These are phyloP conservation scores for Neospora caninum DNA, from an alignment of 169 alveolate genomes.

Conservation along the genomic window DNA sequence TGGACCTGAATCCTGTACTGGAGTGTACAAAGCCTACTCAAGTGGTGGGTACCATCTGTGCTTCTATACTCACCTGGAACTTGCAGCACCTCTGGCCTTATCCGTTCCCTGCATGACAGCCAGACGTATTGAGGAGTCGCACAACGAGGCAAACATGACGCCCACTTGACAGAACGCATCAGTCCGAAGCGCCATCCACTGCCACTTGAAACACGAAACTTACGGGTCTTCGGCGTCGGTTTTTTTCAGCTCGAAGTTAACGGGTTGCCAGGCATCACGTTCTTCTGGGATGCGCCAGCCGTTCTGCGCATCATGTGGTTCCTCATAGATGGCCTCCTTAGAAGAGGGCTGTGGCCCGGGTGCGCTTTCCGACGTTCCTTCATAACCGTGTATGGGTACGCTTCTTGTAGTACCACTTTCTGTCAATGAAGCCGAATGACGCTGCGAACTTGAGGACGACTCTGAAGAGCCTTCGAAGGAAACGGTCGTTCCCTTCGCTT, in stretches of 20 bases:
- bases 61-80: too few species aligned
- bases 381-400: background rate
- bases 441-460: background rate
- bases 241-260: background rate
- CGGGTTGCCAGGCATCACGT: constrained; percentile 10
- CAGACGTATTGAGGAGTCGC: too few species aligned
- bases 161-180: too few species aligned
- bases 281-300: background rate
- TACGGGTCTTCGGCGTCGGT: background rate
- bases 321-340: background rate
- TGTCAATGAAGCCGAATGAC: background rate
- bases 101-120: too few species aligned
- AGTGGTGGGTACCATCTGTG: too few species aligned
- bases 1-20: background rate
- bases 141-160: too few species aligned
- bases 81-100: too few species aligned
- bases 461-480: background rate
- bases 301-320: background rate
- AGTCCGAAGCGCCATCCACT: too few species aligned
- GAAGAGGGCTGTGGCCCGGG: background rate
- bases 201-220: too few species aligned
- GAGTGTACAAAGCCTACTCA: too few species aligned
- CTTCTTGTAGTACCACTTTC: background rate
- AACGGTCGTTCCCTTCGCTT: background rate
- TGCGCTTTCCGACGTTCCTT: background rate